These are phyloP conservation scores for Skeletonema tropicum DNA, from an alignment of 108 stramenopile genomes.

Conservation along the genomic window DNA sequence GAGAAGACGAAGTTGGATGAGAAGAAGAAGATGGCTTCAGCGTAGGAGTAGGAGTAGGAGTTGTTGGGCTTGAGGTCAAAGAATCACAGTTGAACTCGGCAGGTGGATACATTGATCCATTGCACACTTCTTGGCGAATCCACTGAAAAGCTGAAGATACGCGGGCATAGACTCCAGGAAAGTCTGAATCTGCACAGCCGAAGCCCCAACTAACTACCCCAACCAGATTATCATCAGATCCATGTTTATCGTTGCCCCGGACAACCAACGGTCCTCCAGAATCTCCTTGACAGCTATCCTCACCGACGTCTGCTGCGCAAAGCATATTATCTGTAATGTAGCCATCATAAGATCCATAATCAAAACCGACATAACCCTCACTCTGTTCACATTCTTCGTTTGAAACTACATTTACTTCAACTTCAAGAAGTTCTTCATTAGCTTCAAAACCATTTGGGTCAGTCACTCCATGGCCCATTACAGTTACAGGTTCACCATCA, in stretches of 20 bases:
- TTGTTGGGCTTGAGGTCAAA: neutral
- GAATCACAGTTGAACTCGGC: neutral
- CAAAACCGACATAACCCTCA: too few relatives aligned
- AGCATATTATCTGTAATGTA: constrained; percentile 53
- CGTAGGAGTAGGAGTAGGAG: neutral
- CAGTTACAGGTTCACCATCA: too few relatives aligned
- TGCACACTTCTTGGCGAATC: constrained; percentile 58
- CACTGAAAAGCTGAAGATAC: constrained; percentile 43
- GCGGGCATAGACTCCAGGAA: too few relatives aligned
- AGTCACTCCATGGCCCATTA: too few relatives aligned
- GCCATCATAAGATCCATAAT: too few relatives aligned
- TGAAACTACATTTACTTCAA: too few relatives aligned
- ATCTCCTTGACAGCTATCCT: constrained; percentile 45
- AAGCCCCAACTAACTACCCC: constrained; percentile 47
- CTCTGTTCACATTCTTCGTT: too few relatives aligned
- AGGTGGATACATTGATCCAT: neutral
- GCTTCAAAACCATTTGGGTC: too few relatives aligned
- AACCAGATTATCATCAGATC: constrained; percentile 20
- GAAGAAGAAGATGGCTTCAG: too few relatives aligned
- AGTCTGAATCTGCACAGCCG: constrained; percentile 38
- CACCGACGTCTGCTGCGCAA: constrained; percentile 29
- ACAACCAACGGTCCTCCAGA: constrained; percentile 21
- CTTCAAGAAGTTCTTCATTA: too few relatives aligned
- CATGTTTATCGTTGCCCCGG: constrained; percentile 6
- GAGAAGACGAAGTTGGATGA: neutral